Base-by-base conservation (phyloP, 2,329 filamentous ascomycete species). In the Pseudocercospora fuligena region DNA sequence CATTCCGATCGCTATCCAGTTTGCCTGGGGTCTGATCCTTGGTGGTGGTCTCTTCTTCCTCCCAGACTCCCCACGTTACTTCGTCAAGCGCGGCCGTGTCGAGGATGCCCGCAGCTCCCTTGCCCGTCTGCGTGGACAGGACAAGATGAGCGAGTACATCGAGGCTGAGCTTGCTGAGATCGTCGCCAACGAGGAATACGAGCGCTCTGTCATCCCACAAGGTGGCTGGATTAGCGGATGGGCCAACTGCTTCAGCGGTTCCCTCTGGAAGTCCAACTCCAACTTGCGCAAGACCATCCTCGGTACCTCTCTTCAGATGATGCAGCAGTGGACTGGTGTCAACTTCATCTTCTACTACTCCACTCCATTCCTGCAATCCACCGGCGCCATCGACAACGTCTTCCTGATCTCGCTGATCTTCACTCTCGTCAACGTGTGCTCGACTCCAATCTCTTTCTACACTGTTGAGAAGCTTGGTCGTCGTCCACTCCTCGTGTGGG, bases 351-450 rank as follows among this genome's bases (percentile, higher is more conserved):
- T 94, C 84, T 80, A 80, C 70, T 83, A 80, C 83, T 92, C 91
- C 40, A 93, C 92, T 36, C 88, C 91, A 66, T 96, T 97, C 88
- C 91, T 97, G 82, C 81, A 91, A 81, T 88, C 89, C 25, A 89
- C 91, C 31, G 90, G 90, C 72, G 90, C 91, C 74, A 92, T 96
- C 75, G 73, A 78, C 68, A 90, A 97, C 84, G 85, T 87, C 51
- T 97, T 97, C 87, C 80, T 96, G 73, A 93, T 95, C 78, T 91
- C 89, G 66, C 85, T 97, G 77, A 87, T 97, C 82, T 94, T 92
- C 79, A 95, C 91, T 69, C 86, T 95, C 62, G 92, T 97, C 84
- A 97, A 97, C 82, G 92, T 95, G 69, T 86, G 82, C 81, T 94
- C 92, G 46, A 97, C 93, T 0, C 93, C 93, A 0, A 80, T 96